Conservation (phyloP, 176 grass and related monocot species). For the Oryza officinalis region DNA sequence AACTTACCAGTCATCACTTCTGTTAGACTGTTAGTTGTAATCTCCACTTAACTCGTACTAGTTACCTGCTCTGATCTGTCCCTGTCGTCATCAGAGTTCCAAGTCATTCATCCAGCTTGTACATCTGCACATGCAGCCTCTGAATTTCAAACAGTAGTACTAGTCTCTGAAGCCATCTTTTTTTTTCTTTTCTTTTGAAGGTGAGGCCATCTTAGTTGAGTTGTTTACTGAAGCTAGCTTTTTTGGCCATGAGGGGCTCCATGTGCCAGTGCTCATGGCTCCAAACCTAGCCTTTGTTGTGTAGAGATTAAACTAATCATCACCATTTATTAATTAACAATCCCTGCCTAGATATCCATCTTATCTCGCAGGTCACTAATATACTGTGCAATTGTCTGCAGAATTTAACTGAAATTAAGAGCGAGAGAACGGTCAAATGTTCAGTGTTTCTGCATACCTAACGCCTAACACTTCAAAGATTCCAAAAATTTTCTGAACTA, state of each 20-base stretch:
- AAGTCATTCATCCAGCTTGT: slow-evolving; percentile 1
- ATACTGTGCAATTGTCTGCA: neutral
- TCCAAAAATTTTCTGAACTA: neutral
- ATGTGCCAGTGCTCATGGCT: slow-evolving; percentile 58
- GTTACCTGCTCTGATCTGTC: slow-evolving; percentile 8
- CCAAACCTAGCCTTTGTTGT: slow-evolving; percentile 57
- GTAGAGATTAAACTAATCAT: slow-evolving; percentile 26
- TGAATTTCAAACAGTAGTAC: slow-evolving; percentile 28
- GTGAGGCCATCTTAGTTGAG: slow-evolving; percentile 6
- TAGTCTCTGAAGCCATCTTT: neutral
- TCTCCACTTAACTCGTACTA: neutral
- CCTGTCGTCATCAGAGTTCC: neutral
- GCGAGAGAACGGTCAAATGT: slow-evolving; percentile 19
- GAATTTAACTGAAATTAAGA: neutral
- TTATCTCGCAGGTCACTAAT: slow-evolving; percentile 3
- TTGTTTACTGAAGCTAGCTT: slow-evolving; percentile 23
- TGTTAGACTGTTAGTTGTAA: neutral
- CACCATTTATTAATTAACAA: slow-evolving; percentile 29
- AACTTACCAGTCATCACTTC: neutral
- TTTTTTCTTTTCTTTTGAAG: neutral
- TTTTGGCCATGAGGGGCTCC: slow-evolving; percentile 48
- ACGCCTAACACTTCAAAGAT: slow-evolving; percentile 26
- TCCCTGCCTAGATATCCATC: neutral
- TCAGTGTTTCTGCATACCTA: slow-evolving; percentile 6
- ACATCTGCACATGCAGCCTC: slow-evolving; percentile 3